Percentiles rank a stretch among this genome's conserved stretches.
Conservation (phyloP, 2,329 filamentous ascomycete species). For the Aspergillus tanneri region DNA sequence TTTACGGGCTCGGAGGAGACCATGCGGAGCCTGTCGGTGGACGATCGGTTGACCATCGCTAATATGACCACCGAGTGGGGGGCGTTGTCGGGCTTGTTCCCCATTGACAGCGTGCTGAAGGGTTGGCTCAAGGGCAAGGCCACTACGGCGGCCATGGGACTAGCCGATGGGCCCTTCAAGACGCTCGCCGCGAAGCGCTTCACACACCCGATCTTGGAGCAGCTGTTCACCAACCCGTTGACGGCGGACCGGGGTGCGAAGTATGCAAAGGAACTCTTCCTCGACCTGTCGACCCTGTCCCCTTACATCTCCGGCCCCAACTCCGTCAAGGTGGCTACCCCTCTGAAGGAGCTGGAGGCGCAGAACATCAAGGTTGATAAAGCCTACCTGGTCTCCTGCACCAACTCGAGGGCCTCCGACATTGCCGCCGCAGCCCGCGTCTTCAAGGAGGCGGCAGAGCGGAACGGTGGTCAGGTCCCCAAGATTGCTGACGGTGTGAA, state of each 20-base stretch:
- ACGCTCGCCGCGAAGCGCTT: constrained; percentile 59
- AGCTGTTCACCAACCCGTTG: constrained; percentile 66
- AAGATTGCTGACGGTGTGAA: constrained; percentile 74
- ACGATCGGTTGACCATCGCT: constrained; percentile 65
- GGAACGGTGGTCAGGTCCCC: constrained; percentile 60
- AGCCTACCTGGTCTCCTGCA: constrained; percentile 87
- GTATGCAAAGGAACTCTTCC: constrained; percentile 80
- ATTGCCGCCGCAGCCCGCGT: constrained; percentile 78
- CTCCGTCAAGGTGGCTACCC: constrained; percentile 82
- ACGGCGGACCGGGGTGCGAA: constrained; percentile 71
- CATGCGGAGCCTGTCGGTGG: constrained; percentile 67
- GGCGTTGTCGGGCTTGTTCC: constrained; percentile 72
- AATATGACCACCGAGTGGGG: constrained; percentile 88
- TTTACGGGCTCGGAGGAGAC: constrained; percentile 80
- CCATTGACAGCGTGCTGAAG: constrained; percentile 70
- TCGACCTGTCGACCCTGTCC: constrained; percentile 79
- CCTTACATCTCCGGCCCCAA: constrained; percentile 87
- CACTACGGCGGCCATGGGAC: background rate
- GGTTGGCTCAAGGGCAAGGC: constrained; percentile 64
- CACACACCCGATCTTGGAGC: constrained; percentile 70
- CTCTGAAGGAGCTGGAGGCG: constrained; percentile 68
- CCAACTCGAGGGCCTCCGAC: constrained; percentile 79
- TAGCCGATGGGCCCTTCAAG: constrained; percentile 45
- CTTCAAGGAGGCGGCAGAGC: constrained; percentile 71
- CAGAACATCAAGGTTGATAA: constrained; percentile 77